phyloP scores from a whole-genome alignment of 306 rosid genomes.

The Gleditsia sinensis region DNA sequence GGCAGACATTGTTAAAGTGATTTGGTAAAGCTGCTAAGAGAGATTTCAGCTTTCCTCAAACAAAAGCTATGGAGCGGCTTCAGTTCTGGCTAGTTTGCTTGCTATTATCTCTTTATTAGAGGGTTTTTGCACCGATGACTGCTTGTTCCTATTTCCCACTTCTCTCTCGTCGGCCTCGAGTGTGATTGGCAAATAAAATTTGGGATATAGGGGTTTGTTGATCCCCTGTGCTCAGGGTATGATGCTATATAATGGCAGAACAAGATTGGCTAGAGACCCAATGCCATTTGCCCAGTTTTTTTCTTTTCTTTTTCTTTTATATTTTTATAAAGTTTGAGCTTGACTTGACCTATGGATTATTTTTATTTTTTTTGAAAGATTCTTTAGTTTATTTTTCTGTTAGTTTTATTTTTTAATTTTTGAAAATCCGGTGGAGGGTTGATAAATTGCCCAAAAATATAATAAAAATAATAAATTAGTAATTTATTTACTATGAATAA shows the following conservation, averaged over 20 bases:
- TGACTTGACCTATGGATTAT: neutral
- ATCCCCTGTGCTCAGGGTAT: neutral
- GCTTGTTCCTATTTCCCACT: neutral
- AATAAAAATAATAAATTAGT: too few relatives aligned
- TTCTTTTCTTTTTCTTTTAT: neutral
- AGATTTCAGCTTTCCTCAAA: too few relatives aligned
- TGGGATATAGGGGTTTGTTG: constrained; percentile 1
- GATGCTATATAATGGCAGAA: neutral
- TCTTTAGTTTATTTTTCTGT: too few relatives aligned
- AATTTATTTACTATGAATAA: too few relatives aligned
- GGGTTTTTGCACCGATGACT: constrained; percentile 19
- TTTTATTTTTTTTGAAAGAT: too few relatives aligned
- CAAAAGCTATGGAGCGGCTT: constrained; percentile 30
- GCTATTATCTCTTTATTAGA: too few relatives aligned
- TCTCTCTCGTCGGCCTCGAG: too few relatives aligned
- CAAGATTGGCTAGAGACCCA: neutral
- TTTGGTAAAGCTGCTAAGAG: constrained; percentile 30
- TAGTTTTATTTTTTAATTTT: too few relatives aligned
- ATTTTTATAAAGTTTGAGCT: neutral
- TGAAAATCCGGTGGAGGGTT: too few relatives aligned
- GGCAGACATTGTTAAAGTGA: constrained; percentile 40
- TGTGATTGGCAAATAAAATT: constrained; percentile 21
- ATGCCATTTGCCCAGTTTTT: too few relatives aligned
- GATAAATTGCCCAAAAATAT: too few relatives aligned
- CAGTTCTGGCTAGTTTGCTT: constrained; percentile 27